Conservation (phyloP, 2,329 filamentous ascomycete genomes). For the Fusarium verrucosum region DNA sequence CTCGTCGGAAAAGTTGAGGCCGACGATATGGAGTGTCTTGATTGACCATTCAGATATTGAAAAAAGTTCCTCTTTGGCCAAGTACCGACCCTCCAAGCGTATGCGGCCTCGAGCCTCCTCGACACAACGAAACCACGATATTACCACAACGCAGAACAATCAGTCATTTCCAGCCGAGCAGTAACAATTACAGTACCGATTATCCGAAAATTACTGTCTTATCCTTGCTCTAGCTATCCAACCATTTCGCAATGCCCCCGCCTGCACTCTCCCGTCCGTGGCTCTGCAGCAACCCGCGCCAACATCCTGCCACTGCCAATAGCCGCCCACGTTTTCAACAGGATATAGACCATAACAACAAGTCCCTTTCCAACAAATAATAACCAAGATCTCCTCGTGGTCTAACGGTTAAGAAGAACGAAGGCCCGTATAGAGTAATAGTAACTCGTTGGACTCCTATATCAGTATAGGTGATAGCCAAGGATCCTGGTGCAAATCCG, state of each 20-base stretch:
- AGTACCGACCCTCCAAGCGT: not conserved
- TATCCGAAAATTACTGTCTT: not conserved
- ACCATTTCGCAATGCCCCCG: not conserved
- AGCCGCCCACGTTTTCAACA: not conserved
- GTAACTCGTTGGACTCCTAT: conserved; percentile 52
- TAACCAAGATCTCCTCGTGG: conserved; percentile 18
- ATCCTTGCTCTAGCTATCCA: not conserved
- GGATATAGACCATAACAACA: conserved; percentile 27
- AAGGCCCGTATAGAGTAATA: conserved; percentile 50
- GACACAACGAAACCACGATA: not conserved
- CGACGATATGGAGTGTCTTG: not conserved
- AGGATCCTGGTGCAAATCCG: conserved; percentile 52
- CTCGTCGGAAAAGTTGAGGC: not conserved
- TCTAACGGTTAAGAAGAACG: conserved; percentile 35
- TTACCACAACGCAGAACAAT: not conserved
- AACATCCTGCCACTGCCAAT: conserved; percentile 25
- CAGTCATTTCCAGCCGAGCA: not conserved
- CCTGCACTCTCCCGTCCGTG: conserved; percentile 21
- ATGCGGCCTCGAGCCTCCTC: not conserved
- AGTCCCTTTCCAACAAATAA: conserved; percentile 18
- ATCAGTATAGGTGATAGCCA: conserved; percentile 46
- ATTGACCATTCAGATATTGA: not conserved
- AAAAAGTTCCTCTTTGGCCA: not conserved
- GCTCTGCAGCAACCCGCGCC: conserved; percentile 23
- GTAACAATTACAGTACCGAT: not conserved